Evolutionary conservation across 495 filamentous ascomycete genomes (phyloP).

Genomic region (Xylaria scruposa): DNA sequence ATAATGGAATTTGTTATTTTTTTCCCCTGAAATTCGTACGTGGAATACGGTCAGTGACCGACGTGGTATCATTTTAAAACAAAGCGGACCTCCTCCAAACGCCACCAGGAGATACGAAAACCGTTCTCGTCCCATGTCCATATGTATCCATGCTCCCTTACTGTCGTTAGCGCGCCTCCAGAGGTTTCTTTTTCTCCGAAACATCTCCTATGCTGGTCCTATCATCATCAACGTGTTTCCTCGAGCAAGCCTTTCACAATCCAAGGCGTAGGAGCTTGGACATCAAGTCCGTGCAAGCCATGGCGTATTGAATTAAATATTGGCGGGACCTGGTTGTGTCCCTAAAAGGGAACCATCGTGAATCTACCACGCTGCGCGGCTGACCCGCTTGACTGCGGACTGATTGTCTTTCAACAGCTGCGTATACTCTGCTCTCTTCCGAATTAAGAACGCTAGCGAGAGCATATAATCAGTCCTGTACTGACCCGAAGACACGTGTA

Average conservation of each 20-base stretch:
- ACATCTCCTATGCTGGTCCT: not conserved
- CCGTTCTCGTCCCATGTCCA: not conserved
- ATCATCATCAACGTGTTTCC: not conserved
- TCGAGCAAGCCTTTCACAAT: not conserved
- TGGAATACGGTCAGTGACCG: not conserved
- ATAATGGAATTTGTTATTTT: not conserved
- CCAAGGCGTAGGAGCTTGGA: not conserved
- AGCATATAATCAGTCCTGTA: slow-evolving; percentile 50
- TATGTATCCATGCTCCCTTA: not conserved
- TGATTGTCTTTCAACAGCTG: slow-evolving; percentile 39
- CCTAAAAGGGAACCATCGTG: not conserved
- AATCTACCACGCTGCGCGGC: slow-evolving; percentile 44
- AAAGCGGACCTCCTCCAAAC: not conserved
- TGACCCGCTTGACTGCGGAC: slow-evolving; percentile 35
- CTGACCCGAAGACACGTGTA: slow-evolving; percentile 43
- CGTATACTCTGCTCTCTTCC: slow-evolving; percentile 52
- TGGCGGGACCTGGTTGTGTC: not conserved
- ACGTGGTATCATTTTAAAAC: slow-evolving; percentile 14
- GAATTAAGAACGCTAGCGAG: slow-evolving; percentile 52
- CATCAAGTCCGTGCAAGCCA: not conserved
- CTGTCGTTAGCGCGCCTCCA: not conserved
- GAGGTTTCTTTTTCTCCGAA: not conserved
- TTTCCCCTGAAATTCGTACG: not conserved
- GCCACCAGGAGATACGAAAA: not conserved
- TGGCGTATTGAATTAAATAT: not conserved